A percentile compares a stretch with the other conserved stretches of the same genome.
These are phyloP conservation scores for Papiliotrema laurentii DNA, from an alignment of 1,284 basidiomycete species.

Conservation along the genomic window DNA sequence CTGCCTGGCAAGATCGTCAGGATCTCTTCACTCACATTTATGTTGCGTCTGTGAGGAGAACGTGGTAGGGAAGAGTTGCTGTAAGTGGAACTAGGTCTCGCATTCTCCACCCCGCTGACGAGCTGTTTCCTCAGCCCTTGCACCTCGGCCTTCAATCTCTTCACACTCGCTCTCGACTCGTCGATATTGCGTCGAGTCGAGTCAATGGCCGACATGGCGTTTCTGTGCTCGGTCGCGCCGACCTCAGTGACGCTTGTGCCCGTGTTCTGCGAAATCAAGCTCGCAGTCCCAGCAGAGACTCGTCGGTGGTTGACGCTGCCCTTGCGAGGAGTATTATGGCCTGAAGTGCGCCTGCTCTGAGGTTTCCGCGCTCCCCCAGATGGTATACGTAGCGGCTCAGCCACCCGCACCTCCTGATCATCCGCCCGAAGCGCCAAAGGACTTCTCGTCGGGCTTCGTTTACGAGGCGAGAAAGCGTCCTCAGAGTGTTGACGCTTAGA, in stretches of 20 bases:
- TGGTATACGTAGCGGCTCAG: constrained; percentile 13
- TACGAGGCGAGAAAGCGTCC: constrained; percentile 36
- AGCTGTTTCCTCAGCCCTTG: constrained; percentile 22
- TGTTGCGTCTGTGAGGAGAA: constrained; percentile 47
- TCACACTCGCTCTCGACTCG: constrained; percentile 22
- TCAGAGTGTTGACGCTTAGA: constrained; percentile 37
- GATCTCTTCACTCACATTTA: constrained; percentile 39
- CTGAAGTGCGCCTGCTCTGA: constrained; percentile 11
- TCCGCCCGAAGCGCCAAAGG: constrained; percentile 9
- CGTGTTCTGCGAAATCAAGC: neutral
- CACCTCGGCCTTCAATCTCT: constrained; percentile 26
- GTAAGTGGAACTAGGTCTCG: constrained; percentile 8
- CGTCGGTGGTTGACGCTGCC: neutral
- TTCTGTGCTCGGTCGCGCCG: constrained; percentile 10
- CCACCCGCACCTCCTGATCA: neutral
- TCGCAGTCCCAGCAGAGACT: neutral
- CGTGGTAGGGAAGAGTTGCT: constrained; percentile 34
- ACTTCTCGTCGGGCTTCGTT: constrained; percentile 29
- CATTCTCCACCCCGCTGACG: constrained; percentile 11
- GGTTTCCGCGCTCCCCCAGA: constrained; percentile 6
- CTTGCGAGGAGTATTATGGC: neutral
- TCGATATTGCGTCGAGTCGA: constrained; percentile 18
- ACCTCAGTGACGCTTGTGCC: constrained; percentile 1
- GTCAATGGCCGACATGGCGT: constrained; percentile 15
- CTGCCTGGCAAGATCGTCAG: constrained; percentile 3